A percentile compares a stretch with the other conserved stretches of the same genome.
Evolutionary conservation across 257 asterid species (phyloP).

Genomic region (Parsonsia alboflavescens): DNA sequence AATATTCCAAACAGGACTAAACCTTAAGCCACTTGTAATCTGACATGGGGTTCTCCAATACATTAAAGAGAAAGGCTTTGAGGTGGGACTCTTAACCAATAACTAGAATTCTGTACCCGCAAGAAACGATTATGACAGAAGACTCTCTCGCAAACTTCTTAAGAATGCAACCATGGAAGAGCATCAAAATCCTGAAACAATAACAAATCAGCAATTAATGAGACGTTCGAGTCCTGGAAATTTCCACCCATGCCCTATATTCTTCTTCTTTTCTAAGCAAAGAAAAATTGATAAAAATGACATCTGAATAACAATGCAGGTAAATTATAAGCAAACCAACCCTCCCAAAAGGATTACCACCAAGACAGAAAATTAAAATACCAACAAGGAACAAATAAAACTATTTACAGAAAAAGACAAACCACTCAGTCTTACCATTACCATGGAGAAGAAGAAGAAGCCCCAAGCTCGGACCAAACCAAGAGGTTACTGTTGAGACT

Average conservation of each 20-base stretch:
- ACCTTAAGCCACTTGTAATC: neutral
- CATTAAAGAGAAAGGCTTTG: neutral
- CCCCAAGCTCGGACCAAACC: neutral
- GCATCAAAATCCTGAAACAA: neutral
- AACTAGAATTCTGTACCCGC: neutral
- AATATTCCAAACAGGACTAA: neutral
- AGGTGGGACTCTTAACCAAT: neutral
- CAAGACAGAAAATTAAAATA: neutral
- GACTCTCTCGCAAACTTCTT: neutral
- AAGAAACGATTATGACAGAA: neutral
- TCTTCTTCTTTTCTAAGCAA: neutral
- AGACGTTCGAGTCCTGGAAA: neutral
- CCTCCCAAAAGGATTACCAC: neutral
- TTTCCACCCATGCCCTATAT: neutral
- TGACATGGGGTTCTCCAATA: neutral
- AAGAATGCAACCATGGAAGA: neutral
- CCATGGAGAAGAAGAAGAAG: neutral
- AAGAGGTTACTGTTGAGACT: neutral
- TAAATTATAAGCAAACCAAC: neutral
- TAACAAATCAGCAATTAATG: neutral
- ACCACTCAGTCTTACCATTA: neutral
- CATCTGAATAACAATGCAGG: neutral
- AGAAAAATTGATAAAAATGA: neutral
- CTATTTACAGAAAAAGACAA: neutral
- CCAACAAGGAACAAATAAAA: neutral